Percentiles rank a stretch among this genome's conserved stretches.
Evolutionary conservation across 495 filamentous ascomycete genomes (phyloP).

Genomic region (Lophium mytilinum): DNA sequence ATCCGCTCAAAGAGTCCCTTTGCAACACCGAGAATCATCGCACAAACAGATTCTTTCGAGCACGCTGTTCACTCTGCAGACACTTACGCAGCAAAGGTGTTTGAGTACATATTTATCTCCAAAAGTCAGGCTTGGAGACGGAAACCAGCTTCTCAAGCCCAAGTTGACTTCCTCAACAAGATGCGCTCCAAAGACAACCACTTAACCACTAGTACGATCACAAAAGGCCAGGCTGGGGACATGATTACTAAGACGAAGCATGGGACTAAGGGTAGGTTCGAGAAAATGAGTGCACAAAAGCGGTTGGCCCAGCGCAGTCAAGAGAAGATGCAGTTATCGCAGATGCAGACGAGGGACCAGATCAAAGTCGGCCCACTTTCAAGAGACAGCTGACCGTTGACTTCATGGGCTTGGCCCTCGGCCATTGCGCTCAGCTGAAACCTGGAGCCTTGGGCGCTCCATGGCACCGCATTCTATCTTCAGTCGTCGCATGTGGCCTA

Average conservation of each 20-base stretch:
- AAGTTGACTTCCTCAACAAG: constrained; percentile 67
- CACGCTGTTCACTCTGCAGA: constrained; percentile 76
- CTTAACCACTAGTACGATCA: constrained; percentile 50
- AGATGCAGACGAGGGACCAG: background rate
- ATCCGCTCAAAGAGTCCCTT: constrained; percentile 43
- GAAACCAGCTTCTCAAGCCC: constrained; percentile 54
- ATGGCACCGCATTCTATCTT: too few species aligned
- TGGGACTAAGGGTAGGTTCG: constrained; percentile 66
- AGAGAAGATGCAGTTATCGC: constrained; percentile 2
- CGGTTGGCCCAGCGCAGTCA: constrained; percentile 32
- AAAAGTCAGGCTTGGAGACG: constrained; percentile 59
- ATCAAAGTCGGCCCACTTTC: background rate
- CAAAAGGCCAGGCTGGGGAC: constrained; percentile 75
- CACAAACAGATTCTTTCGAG: constrained; percentile 49
- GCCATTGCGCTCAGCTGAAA: too few species aligned
- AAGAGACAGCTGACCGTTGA: background rate
- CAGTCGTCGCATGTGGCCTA: too few species aligned
- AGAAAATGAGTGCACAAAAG: constrained; percentile 42
- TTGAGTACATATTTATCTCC: constrained; percentile 50
- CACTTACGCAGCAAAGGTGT: constrained; percentile 61
- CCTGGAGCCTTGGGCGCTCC: too few species aligned
- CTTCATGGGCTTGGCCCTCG: too few species aligned
- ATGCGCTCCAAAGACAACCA: constrained; percentile 47
- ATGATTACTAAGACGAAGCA: constrained; percentile 89
- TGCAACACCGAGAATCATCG: constrained; percentile 57